Evolutionary conservation across 2,329 filamentous ascomycete genomes (phyloP), one percentile per base, ranked within the genome.

Genomic region (Penicillium digitatum): DNA sequence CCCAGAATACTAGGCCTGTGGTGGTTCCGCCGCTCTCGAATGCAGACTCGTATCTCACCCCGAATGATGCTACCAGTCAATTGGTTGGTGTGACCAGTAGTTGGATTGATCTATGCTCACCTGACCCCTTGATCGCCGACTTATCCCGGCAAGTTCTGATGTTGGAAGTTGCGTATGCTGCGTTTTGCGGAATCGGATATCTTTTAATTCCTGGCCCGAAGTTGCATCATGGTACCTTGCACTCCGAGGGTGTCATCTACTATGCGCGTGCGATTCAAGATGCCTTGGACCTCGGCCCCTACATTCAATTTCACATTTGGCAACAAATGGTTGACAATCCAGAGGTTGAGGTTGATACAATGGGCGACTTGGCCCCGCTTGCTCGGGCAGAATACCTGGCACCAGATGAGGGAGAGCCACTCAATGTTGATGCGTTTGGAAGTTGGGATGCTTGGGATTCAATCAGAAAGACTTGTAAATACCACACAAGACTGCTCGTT

Each of bases 361-460:
- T 79, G 48, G 76, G 76, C 31, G 74, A 78, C 51, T 60, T 80
- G 43, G 70, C 72, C 11, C 72, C 71, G 0, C 71, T 78, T 59
- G 74, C 75, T 32, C 70, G 78, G 20, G 65, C 65, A 38, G 72
- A 76, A 54, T 78, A 73, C 58, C 55, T 75, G 16, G 62, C 63
- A 16, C 62, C 62, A 10, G 57, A 72, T 1, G 68, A 72, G 12
- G 65, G 62, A 5, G 62, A 72, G 32, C 65, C 66, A 7, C 76
- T 78, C 31, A 80, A 84, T 22, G 76, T 87, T 57, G 87, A 93
- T 66, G 72, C 88, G 0, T 94, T 90, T 72, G 86, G 86, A 50
- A 82, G 87, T 2, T 99, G 95, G 95, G 92, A 97, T 73, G 87
- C 88, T 1, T 99, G 94, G 94, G 87, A 99, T 71, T 81, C 87